Base-by-base conservation (phyloP, 2,329 filamentous ascomycete species). In the Fusarium sp. region DNA sequence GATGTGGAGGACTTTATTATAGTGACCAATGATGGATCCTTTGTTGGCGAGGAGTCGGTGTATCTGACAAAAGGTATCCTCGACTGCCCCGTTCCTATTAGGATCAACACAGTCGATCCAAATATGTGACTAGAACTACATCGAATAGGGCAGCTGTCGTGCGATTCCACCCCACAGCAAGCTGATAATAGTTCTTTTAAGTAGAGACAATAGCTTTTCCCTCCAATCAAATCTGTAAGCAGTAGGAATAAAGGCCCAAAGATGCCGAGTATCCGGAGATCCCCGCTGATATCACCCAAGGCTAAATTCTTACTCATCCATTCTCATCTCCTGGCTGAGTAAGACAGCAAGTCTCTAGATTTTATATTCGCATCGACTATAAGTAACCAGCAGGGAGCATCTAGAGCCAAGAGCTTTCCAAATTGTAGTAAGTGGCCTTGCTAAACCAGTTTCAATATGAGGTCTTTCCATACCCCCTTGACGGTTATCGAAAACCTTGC, bases 401-500 rank as follows among this genome's bases (percentile, higher is more conserved):
- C 0, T 5, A 6, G 2, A 15, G 15, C 15, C 30, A 28, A 48
- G 15, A 12, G 7, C 3, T 15, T 14, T 9, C 4, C 17, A 10
- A 3, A 34, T 4, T 9, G 26, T 6, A 10, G 10, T 1, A 8
- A 4, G 2, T 12, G 8, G 7, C 5, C 15, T 21, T 7, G 2
- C 4, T 14, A 1, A 2, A 7, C 9, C 7, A 9, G 4, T 17
- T 17, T 14, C 15, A 28, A 34, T 0, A 62, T 62, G 58, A 20
- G 36, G 4, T 38, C 42, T 1, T 62, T 62, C 8, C 11, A 62
- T 47, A 56, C 57, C 1, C 40, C 47, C 17, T 20, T 62, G 3
- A 56, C 48, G 1, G 21, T 62, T 1, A 62, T 62, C 1, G 42
- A 62, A 8, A 40, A 36, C 1, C 42, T 56, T 1, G 15, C 57